Base-by-base conservation (phyloP, 177 flowering plant genomes). In the Vitis hybrid region DNA sequence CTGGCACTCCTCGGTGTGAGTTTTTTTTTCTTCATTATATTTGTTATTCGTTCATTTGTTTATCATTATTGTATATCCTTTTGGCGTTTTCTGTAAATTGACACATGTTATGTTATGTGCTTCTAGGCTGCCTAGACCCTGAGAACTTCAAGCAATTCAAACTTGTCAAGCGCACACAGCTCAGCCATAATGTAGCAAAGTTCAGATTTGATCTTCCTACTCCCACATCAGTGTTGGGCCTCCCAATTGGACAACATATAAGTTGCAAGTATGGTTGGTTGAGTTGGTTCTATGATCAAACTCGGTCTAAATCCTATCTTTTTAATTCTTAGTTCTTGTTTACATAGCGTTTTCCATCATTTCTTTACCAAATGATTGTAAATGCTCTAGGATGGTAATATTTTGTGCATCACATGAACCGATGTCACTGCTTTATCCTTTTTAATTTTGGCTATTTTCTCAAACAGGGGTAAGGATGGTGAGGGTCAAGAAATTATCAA, bases 111-210 rank as follows among this genome's bases (percentile, higher is more conserved):
- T 60, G 53, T 3, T 62, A 18, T 82, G 50, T 66, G 38, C 55
- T 72, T 64, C 12, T 71, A 94, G 98, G 84, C 59, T 82, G 88
- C 79, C 80, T 96, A 71, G 91, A 96, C 73, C 90, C 97, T 59
- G 95, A 94, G 70, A 88, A 84, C 28, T 96, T 92, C 81, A 92
- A 82, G 82, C 81, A 89, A 24, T 96, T 92, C 75, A 89, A 96
- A 82, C 95, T 94, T 61, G 97, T 94, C 54, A 77, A 92, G 77
- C 84, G 86, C 65, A 74, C 75, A 6, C 95, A 92, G 76, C 78
- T 96, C 57, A 94, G 99, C 82, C 98, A 96, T 72, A 94, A 96
- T 87, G 98, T 96, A 65, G 99, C 98, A 10, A 87, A 92, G 80
- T 96, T 96, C 79, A 84, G 66, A 74, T 94, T 92, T 85, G 87